These are phyloP conservation scores for Boletales sp. DNA, from an alignment of 768 basidiomycete genomes.

Conservation along the genomic window DNA sequence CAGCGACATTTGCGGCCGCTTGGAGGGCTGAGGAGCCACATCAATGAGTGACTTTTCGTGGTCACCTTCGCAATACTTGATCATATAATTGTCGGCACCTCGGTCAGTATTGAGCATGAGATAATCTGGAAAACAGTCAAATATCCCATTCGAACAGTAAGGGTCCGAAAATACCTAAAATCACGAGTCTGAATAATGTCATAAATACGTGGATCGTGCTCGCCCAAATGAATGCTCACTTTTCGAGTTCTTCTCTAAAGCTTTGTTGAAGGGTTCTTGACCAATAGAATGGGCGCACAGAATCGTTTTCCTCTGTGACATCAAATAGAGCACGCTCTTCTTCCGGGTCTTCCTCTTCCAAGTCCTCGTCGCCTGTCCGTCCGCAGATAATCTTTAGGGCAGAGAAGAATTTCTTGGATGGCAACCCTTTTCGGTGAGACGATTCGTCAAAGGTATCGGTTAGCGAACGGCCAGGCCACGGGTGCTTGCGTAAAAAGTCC, in stretches of 20 bases:
- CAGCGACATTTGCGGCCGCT: slow-evolving; percentile 62
- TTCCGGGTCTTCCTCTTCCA: slow-evolving; percentile 72
- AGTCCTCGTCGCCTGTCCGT: slow-evolving; percentile 71
- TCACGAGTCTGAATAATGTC: slow-evolving; percentile 58
- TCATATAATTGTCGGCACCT: slow-evolving; percentile 86
- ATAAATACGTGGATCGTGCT: slow-evolving; percentile 6
- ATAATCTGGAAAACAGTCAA: slow-evolving; percentile 52
- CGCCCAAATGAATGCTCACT: slow-evolving; percentile 42
- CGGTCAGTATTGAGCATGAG: slow-evolving; percentile 93
- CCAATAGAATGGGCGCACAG: slow-evolving; percentile 76
- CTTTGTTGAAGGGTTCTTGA: slow-evolving; percentile 70
- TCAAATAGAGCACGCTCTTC: slow-evolving; percentile 70
- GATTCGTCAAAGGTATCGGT: slow-evolving; percentile 85
- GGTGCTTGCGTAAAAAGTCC: slow-evolving; percentile 80
- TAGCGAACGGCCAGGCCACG: slow-evolving; percentile 84
- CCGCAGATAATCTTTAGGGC: slow-evolving; percentile 83
- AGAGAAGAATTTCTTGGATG: slow-evolving; percentile 64
- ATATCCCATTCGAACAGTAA: neutral
- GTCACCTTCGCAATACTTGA: slow-evolving; percentile 81
- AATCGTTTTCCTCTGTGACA: slow-evolving; percentile 53
- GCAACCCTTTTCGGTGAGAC: slow-evolving; percentile 65
- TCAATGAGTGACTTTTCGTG: slow-evolving; percentile 77
- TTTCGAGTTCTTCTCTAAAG: slow-evolving; percentile 86
- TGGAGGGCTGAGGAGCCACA: slow-evolving; percentile 70
- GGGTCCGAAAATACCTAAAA: slow-evolving; percentile 52